Base-by-base conservation (phyloP, 2,329 filamentous ascomycete species). In the Beauveria sp. region DNA sequence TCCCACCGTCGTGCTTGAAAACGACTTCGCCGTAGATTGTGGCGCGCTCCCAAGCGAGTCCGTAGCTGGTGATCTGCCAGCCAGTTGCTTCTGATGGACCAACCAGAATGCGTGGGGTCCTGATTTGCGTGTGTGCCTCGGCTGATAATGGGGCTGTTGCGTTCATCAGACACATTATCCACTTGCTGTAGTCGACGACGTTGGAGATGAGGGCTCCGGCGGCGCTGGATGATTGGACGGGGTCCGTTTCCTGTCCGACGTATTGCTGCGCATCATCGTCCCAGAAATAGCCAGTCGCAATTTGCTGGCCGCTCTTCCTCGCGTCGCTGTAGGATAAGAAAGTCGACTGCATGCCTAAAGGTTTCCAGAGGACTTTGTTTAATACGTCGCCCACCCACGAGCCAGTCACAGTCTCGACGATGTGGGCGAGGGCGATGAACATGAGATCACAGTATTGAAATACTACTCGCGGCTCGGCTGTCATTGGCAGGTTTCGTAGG, bases 401-500 rank as follows among this genome's bases (percentile, higher is more conserved):
- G 1, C 70, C 70, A 1, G 69, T 72, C 2, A 76, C 61, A 0
- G 63, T 70, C 61, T 78, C 73, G n/a, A 80, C 64, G 1, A 79
- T 69, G 63, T 79, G 69, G 7, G 72, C 72, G 4, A 71, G 70
- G 4, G 71, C 70, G 2, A 70, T 71, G 66, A 71, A 81, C 75
- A 80, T 79, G 56, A 76, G 70, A 64, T 81, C 80, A 64, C 70
- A 74, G 63, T 81, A 81, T 62, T 76, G 72, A 56, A 69, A 80
- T 46, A 62, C 70, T 0, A 72, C 70, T 5, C 80, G 71, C 5
- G 77, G 69, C 58, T 78, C 76, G 5, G 69, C 68, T 26, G 0
- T 73, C 63, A 77, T 63, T 3, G 76, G 73, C 43, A 82, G 68
- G 61, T 77, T 63, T 3, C 78, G 70, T 12, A 80, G 65, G 9